Percentiles rank a stretch among this genome's conserved stretches.
Evolutionary conservation across 202 grass and related monocot species (phyloP).

Genomic region (Saccharum hybrid): DNA sequence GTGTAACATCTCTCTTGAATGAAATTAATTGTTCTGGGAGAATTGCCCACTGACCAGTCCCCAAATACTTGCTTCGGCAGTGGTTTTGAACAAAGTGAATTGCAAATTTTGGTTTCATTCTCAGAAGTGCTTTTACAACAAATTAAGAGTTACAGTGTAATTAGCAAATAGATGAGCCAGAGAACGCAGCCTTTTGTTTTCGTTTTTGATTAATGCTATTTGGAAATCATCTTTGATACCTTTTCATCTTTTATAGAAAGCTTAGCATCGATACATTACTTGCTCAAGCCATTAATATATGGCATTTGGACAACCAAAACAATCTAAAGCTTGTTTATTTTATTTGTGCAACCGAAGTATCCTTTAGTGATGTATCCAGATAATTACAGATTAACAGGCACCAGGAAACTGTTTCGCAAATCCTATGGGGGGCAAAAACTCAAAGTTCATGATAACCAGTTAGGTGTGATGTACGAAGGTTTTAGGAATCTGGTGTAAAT

Average conservation of each 20-base stretch:
- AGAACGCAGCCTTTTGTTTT: neutral
- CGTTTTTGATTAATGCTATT: neutral
- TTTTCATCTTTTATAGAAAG: neutral
- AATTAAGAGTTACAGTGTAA: neutral
- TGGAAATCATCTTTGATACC: neutral
- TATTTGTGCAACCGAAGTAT: too few species aligned
- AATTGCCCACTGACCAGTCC: neutral
- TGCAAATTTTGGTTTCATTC: neutral
- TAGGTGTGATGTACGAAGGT: neutral
- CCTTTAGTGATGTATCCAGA: neutral
- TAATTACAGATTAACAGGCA: neutral
- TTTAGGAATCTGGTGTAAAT: neutral
- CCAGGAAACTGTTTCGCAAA: neutral
- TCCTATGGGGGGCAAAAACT: too few species aligned
- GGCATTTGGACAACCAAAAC: neutral
- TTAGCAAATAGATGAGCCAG: neutral
- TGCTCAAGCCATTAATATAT: neutral
- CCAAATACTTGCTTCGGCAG: neutral
- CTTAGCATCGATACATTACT: neutral
- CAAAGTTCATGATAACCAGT: too few species aligned
- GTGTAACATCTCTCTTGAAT: neutral
- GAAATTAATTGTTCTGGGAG: neutral
- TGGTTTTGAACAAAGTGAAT: slow-evolving; percentile 7
- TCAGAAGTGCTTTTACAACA: neutral
- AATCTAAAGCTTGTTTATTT: neutral